Conservation (phyloP, 2,329 filamentous ascomycete genomes). For the Aspergillus nomiae region DNA sequence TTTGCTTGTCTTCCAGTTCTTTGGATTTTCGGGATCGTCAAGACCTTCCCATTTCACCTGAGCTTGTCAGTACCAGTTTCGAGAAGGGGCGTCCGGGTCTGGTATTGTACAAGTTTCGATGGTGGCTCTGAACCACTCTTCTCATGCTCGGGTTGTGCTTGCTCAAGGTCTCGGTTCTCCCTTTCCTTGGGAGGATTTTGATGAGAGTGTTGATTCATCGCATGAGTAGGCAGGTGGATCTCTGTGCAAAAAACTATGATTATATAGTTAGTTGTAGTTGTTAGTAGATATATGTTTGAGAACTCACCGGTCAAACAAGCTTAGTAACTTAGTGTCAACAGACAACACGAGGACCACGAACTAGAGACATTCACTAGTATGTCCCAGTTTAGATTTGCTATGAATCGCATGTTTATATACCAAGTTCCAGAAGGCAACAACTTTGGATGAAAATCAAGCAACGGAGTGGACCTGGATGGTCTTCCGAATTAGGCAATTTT, state of each 20-base stretch:
- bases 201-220: background rate
- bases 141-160: background rate
- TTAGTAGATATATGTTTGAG: too few relatives aligned
- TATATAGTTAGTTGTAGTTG: background rate
- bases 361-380: too few relatives aligned
- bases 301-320: too few relatives aligned
- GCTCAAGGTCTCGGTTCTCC: background rate
- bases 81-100: too few relatives aligned
- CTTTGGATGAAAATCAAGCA: background rate
- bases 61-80: background rate
- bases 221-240: background rate
- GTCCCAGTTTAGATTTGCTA: background rate
- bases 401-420: background rate
- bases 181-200: background rate
- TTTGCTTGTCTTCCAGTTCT: conserved; percentile 57
- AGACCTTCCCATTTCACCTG: background rate
- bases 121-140: background rate
- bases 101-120: background rate
- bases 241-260: background rate
- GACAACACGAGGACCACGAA: too few relatives aligned
- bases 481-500: background rate
- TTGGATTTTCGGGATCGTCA: conserved; percentile 44
- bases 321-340: too few relatives aligned
- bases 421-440: too few relatives aligned
- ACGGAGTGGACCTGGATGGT: background rate